These are phyloP conservation scores for Microbotryum saponariae DNA, from an alignment of 1,284 basidiomycete genomes.

Conservation along the genomic window DNA sequence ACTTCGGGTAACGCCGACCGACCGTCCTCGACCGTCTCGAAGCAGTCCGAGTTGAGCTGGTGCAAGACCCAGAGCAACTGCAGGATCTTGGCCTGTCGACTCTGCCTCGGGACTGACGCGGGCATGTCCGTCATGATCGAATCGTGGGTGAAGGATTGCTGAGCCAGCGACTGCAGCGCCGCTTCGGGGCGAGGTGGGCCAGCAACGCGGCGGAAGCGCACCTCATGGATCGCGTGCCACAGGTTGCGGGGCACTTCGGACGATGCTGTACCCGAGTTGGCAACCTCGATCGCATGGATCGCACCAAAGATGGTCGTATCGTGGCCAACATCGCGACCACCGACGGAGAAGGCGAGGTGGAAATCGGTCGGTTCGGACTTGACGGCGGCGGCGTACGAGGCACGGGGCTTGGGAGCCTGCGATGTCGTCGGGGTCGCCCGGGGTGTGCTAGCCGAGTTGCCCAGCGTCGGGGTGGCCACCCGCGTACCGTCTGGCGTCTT, in stretches of 20 bases:
- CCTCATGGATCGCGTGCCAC: slow-evolving; percentile 81
- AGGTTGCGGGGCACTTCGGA: slow-evolving; percentile 48
- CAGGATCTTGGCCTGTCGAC: slow-evolving; percentile 81
- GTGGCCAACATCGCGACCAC: slow-evolving; percentile 69
- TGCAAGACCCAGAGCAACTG: slow-evolving; percentile 81
- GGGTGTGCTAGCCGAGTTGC: slow-evolving; percentile 7
- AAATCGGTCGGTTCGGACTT: slow-evolving; percentile 88
- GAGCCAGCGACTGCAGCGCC: slow-evolving; percentile 8
- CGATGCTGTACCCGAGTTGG: no score
- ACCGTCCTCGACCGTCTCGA: slow-evolving; percentile 9
- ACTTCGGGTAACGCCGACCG: slow-evolving; percentile 51
- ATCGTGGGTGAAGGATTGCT: slow-evolving; percentile 37
- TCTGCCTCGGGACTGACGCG: slow-evolving; percentile 72
- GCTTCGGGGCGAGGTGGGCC: slow-evolving; percentile 58
- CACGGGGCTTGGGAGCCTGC: slow-evolving; percentile 19
- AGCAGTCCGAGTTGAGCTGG: slow-evolving; percentile 58
- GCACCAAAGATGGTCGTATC: slow-evolving; percentile 94
- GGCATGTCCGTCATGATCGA: slow-evolving; percentile 41
- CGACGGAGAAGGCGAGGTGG: slow-evolving; percentile 93
- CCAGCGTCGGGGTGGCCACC: slow-evolving; percentile 70
- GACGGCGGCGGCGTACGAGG: slow-evolving; percentile 85
- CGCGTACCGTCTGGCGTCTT: slow-evolving; percentile 94
- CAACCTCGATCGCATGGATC: slow-evolving; percentile 51
- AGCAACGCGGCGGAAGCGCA: slow-evolving; percentile 85
- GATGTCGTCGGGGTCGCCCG: slow-evolving; percentile 11